Percentiles rank a stretch among this genome's conserved stretches.
Conservation (phyloP, 1,284 basidiomycete species). For the Ceratobasidium sp. region DNA sequence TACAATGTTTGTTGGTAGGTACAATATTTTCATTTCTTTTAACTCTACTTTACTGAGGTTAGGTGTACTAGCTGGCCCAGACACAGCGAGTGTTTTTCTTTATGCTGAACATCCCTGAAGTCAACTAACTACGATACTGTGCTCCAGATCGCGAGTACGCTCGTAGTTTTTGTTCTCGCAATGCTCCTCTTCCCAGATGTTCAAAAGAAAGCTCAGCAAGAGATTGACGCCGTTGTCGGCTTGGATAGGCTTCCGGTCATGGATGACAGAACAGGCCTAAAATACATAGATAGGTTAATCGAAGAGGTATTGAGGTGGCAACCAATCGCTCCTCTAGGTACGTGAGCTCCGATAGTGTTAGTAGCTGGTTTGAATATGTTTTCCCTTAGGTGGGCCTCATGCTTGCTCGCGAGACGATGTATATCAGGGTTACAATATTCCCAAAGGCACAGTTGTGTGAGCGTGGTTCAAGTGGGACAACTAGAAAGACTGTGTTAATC, state of each 20-base stretch:
- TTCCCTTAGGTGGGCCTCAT: neutral
- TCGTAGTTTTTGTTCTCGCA: conserved; percentile 15
- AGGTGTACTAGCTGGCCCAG: neutral
- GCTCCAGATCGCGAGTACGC: conserved; percentile 6
- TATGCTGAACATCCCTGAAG: neutral
- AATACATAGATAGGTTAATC: conserved; percentile 42
- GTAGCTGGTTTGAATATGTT: neutral
- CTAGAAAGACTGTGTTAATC: neutral
- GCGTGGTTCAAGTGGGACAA: neutral
- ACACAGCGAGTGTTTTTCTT: neutral
- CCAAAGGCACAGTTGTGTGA: conserved; percentile 5
- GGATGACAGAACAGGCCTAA: conserved; percentile 25
- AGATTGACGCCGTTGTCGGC: conserved; percentile 47
- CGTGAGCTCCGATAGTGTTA: neutral
- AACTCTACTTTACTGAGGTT: neutral
- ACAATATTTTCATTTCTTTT: neutral
- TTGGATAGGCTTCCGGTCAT: conserved; percentile 32
- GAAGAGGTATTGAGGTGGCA: conserved; percentile 45
- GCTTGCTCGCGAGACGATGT: neutral
- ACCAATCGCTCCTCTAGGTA: conserved; percentile 48
- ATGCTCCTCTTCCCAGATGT: conserved; percentile 39
- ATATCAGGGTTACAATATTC: neutral
- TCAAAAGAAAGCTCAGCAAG: conserved; percentile 41
- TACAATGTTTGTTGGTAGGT: conserved; percentile 18
- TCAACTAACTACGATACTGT: neutral